Base-by-base conservation (phyloP, 1,284 basidiomycete species). In the Cerioporus squamosus region DNA sequence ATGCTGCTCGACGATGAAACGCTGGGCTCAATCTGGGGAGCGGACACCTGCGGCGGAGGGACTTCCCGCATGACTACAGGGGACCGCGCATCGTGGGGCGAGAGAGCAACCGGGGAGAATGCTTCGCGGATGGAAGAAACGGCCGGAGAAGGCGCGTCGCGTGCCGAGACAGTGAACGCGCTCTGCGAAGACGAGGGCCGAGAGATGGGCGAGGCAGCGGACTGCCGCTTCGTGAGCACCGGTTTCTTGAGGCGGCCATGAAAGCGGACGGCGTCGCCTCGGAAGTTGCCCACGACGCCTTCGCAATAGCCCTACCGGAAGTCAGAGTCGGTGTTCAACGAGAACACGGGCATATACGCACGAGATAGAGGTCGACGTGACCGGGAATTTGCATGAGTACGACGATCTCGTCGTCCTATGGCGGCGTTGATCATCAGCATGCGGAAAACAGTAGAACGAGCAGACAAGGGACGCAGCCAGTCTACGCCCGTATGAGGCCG, bases 241-340 rank as follows among this genome's bases (percentile, higher is more conserved):
- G 91, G 90, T 60, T 86, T 88, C 77, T 95, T 95, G 65, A 95
- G 82, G 62, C 87, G 90, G 3, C 83, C 81, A 65, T 86, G 86
- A 66, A 95, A 92, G 18, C 77, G 80, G 12, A 97, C 93, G 62
- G 90, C 79, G 14, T 75, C 69, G 2, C 83, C 86, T 33, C 82
- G 78, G 71, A 97, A 95, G 43, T 87, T 84, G 15, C 95, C 95
- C 2, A 97, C 89, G 46, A 97, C 93, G 51, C 92, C 94, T 76
- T 97, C 95, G 71, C 95, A 97, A 66, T 90, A 75, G 18, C 74
- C 74, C 74, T 75, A 53, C 2, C 55, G 23, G 52, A 29, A 38
- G 43, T 45, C 14, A 6, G 22, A 47, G 44, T 53, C 17, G 29
- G 38, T 55, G 29, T 29, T 33, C 56, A 42, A 53, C n/a, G 43